Evolutionary conservation across 352 stramenopile species (phyloP).

Genomic region (Bremia lactucae): DNA sequence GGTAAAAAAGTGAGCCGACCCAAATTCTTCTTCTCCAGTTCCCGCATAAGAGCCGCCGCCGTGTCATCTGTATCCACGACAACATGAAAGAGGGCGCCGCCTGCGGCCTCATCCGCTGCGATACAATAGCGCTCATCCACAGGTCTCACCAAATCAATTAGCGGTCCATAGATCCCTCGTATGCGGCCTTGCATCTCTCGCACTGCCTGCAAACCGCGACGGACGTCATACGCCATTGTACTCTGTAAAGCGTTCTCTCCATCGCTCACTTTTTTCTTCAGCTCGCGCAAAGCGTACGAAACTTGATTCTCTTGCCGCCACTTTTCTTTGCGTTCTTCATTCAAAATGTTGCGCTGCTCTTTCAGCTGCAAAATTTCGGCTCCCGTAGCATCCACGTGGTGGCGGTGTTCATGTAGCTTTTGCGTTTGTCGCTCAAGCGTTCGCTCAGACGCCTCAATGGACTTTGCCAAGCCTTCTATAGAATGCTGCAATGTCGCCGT

Average conservation of each 20-base stretch:
- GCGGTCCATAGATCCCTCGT: constrained; percentile 86
- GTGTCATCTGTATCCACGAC: constrained; percentile 98
- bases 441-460: constrained; percentile 34
- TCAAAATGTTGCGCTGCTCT: constrained; percentile 66
- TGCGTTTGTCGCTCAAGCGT: constrained; percentile 33
- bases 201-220: constrained; percentile 71
- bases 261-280: constrained; percentile 56
- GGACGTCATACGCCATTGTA: constrained; percentile 82
- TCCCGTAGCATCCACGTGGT: constrained; percentile 39
- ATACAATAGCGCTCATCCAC: constrained; percentile 88
- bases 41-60: constrained; percentile 88
- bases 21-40: constrained; percentile 89
- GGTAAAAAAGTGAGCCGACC: constrained; percentile 97
- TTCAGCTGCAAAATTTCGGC: constrained; percentile 57
- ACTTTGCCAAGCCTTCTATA: constrained; percentile 31
- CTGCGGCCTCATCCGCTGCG: constrained; percentile 92
- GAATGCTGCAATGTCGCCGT: constrained; percentile 25
- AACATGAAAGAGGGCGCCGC: constrained; percentile 95
- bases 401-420: constrained; percentile 44
- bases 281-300: constrained; percentile 57
- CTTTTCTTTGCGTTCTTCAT: constrained; percentile 70
- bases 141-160: constrained; percentile 93
- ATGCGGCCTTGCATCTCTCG: constrained; percentile 82
- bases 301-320: constrained; percentile 78
- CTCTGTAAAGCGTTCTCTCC: constrained; percentile 73